Evolutionary conservation across 768 basidiomycete genomes (phyloP).

Genomic region (Tricholoma matsutake): DNA sequence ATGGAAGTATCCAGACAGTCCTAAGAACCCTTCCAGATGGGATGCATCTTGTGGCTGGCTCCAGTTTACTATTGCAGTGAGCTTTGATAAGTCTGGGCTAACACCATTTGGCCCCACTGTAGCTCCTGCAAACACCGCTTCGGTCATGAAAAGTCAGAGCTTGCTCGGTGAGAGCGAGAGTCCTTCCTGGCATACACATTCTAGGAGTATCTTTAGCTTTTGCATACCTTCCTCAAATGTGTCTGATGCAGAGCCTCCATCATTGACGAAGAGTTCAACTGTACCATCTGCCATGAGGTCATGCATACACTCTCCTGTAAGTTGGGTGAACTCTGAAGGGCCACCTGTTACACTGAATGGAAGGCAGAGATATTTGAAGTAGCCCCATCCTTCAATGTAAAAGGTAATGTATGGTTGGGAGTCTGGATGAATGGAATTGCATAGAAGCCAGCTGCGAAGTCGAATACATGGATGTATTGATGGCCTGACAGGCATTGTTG

Average conservation of each 20-base stretch:
- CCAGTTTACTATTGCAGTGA: slow-evolving; percentile 25
- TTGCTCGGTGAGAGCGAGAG: slow-evolving; percentile 35
- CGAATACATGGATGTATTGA: slow-evolving; percentile 28
- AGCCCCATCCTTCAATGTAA: slow-evolving; percentile 35
- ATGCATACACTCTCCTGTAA: slow-evolving; percentile 22
- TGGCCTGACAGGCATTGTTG: slow-evolving; percentile 32
- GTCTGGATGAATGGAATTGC: slow-evolving; percentile 10
- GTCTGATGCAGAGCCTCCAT: slow-evolving; percentile 32
- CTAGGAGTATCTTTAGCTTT: slow-evolving; percentile 23
- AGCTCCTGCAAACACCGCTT: too few relatives aligned
- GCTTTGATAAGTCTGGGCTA: slow-evolving; percentile 29
- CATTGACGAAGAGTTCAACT: slow-evolving; percentile 39
- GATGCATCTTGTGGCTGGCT: too few relatives aligned
- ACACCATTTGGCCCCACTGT: too few relatives aligned
- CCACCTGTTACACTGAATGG: slow-evolving; percentile 40
- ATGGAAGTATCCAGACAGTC: slow-evolving; percentile 28
- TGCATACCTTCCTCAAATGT: slow-evolving; percentile 24
- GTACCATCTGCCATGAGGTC: slow-evolving; percentile 21
- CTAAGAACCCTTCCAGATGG: slow-evolving; percentile 26
- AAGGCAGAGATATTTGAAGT: slow-evolving; percentile 31
- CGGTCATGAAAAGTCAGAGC: slow-evolving; percentile 30
- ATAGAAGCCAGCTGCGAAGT: slow-evolving; percentile 37
- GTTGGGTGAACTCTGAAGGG: slow-evolving; percentile 32
- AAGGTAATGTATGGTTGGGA: slow-evolving; percentile 27
- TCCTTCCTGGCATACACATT: slow-evolving; percentile 17